Evolutionary conservation across 805 yeast genomes (phyloP).

Genomic region (Barnettozyma sucrosica): DNA sequence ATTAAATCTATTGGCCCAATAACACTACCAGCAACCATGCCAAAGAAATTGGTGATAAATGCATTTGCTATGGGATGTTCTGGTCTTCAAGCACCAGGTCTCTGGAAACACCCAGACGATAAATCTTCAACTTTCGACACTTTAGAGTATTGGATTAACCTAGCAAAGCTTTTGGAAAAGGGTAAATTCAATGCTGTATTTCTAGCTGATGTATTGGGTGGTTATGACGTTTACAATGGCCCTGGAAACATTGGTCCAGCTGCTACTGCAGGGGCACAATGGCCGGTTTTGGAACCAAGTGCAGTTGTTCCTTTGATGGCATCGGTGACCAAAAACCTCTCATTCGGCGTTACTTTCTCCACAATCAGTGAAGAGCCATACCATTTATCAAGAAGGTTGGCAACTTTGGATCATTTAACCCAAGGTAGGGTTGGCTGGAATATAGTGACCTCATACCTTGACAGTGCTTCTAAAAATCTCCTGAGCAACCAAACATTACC

Average conservation of each 20-base stretch:
- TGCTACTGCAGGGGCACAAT: constrained; percentile 7
- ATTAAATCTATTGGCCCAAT: neutral
- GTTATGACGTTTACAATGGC: constrained; percentile 32
- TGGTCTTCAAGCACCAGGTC: constrained; percentile 4
- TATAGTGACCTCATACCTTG: constrained; percentile 34
- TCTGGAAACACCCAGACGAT: constrained; percentile 10
- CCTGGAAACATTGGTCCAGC: constrained; percentile 14
- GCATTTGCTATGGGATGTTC: constrained; percentile 33
- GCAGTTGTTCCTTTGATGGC: constrained; percentile 36
- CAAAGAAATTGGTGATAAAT: constrained; percentile 28
- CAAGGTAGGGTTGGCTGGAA: constrained; percentile 40
- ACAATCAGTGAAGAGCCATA: constrained; percentile 37
- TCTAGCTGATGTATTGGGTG: constrained; percentile 34
- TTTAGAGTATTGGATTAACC: constrained; percentile 30
- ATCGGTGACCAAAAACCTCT: constrained; percentile 31
- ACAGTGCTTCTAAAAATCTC: constrained; percentile 33
- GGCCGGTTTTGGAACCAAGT: constrained; percentile 34
- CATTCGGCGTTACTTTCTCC: constrained; percentile 35
- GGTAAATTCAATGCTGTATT: constrained; percentile 33
- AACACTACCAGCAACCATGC: constrained; percentile 1
- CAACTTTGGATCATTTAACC: constrained; percentile 37
- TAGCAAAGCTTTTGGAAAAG: constrained; percentile 31
- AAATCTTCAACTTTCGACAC: constrained; percentile 9
- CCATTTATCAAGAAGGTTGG: constrained; percentile 34
- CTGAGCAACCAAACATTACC: constrained; percentile 31